These are phyloP conservation scores for Actinomucor elegans DNA, from an alignment of 371 early-diverging fungal species.

Conservation along the genomic window DNA sequence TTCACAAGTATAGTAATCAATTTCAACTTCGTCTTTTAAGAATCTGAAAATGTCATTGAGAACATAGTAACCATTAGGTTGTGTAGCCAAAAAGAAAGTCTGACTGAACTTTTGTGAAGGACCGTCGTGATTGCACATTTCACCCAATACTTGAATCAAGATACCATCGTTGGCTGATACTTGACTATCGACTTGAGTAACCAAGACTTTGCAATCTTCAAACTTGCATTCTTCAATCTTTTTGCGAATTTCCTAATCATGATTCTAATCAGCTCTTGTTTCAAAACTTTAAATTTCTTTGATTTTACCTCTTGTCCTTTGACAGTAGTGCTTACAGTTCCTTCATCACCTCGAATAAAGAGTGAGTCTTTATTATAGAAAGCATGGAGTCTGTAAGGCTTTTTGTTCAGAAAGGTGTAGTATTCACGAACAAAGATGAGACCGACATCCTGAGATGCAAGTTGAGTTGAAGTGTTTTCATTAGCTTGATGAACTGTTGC, in stretches of 20 bases:
- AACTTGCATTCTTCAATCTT: slow-evolving; percentile 65
- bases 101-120: slow-evolving; percentile 88
- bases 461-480: no score
- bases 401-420: slow-evolving; percentile 90
- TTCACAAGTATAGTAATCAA: slow-evolving; percentile 49
- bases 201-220: slow-evolving; percentile 81
- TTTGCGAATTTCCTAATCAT: slow-evolving; percentile 71
- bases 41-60: slow-evolving; percentile 95
- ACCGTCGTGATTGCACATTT: slow-evolving; percentile 82
- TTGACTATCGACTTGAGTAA: slow-evolving; percentile 89
- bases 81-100: slow-evolving; percentile 91
- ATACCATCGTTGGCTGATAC: slow-evolving; percentile 77
- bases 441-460: slow-evolving; percentile 74
- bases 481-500: no score
- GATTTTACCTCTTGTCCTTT: slow-evolving; percentile 37
- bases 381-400: slow-evolving; percentile 79
- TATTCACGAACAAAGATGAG: slow-evolving; percentile 95
- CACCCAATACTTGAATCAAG: slow-evolving; percentile 90
- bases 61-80: slow-evolving; percentile 90
- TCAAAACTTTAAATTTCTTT: not conserved
- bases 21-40: slow-evolving; percentile 76
- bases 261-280: not conserved
- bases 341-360: slow-evolving; percentile 85
- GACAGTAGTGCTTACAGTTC: slow-evolving; percentile 47
- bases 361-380: slow-evolving; percentile 86